These are phyloP conservation scores for Nitzschia sp. DNA, from an alignment of 108 stramenopile species.

Conservation along the genomic window DNA sequence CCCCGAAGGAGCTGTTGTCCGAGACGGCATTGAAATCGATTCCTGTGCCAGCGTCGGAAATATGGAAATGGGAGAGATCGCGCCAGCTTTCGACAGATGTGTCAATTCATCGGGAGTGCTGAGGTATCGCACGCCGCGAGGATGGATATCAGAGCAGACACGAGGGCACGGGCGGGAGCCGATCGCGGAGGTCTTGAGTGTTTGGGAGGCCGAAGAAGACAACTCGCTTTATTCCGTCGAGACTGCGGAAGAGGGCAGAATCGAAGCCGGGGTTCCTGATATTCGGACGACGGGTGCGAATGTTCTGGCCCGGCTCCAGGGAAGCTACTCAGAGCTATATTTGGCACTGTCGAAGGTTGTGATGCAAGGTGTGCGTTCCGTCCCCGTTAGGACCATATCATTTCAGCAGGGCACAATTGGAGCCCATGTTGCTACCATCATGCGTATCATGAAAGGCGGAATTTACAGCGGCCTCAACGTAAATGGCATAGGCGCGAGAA, in stretches of 20 bases:
- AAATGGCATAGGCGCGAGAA: not conserved
- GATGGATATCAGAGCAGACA: constrained; percentile 93
- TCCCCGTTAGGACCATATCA: constrained; percentile 36
- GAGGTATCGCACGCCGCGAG: constrained; percentile 81
- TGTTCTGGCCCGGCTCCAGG: constrained; percentile 71
- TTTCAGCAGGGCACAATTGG: constrained; percentile 46
- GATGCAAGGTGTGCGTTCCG: constrained; percentile 51
- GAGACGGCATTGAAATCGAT: constrained; percentile 93
- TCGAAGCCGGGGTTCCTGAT: constrained; percentile 74
- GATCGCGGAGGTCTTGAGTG: constrained; percentile 87
- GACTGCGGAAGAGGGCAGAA: constrained; percentile 36
- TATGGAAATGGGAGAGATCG: constrained; percentile 87
- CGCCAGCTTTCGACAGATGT: constrained; percentile 82
- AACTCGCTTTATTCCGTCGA: not conserved
- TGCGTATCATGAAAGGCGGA: constrained; percentile 46
- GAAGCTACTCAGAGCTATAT: constrained; percentile 60
- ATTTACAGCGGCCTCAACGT: constrained; percentile 45
- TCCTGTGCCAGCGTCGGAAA: constrained; percentile 81
- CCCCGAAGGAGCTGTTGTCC: constrained; percentile 87
- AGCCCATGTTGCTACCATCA: constrained; percentile 46
- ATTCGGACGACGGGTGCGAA: constrained; percentile 63
- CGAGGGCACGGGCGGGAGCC: constrained; percentile 91
- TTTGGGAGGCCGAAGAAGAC: constrained; percentile 38
- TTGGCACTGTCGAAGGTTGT: constrained; percentile 54
- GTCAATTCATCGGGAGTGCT: constrained; percentile 89